Evolutionary conservation across 2,329 filamentous ascomycete species (phyloP).

Genomic region (Pleurostoma richardsiae): DNA sequence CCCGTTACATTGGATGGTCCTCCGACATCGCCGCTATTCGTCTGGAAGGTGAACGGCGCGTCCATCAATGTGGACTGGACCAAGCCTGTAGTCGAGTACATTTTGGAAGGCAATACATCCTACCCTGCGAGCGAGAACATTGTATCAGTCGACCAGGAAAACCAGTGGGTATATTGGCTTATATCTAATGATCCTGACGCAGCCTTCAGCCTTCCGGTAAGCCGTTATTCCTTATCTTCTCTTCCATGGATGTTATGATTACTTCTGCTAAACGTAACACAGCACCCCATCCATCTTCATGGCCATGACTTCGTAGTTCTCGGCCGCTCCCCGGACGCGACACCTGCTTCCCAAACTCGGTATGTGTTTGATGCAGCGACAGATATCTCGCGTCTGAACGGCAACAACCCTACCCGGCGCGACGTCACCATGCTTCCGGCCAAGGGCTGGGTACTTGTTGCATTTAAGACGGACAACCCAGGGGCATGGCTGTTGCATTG

Average conservation of each 20-base stretch:
- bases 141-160: conserved; percentile 16
- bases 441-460: conserved; percentile 38
- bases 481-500: conserved; percentile 31
- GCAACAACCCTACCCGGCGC: conserved; percentile 36
- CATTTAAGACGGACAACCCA: conserved; percentile 42
- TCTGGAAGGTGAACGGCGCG: conserved; percentile 27
- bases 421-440: conserved; percentile 39
- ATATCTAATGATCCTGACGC: conserved; percentile 19
- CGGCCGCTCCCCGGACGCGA: conserved; percentile 14
- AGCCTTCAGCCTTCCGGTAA: conserved; percentile 12
- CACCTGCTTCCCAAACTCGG: conserved; percentile 5
- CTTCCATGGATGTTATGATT: too few relatives aligned
- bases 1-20: conserved; percentile 13
- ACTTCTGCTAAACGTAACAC: too few relatives aligned
- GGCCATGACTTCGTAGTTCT: conserved; percentile 23
- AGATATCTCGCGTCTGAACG: conserved; percentile 23
- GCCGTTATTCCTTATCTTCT: too few relatives aligned
- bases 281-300: conserved; percentile 2
- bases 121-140: conserved; percentile 19
- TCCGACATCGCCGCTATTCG: conserved; percentile 12
- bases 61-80: conserved; percentile 33
- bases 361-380: conserved; percentile 13
- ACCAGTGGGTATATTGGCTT: conserved; percentile 22
- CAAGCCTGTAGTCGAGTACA: conserved; percentile 30
- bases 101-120: conserved; percentile 18